phyloP scores from a whole-genome alignment of 164 flowering plant genomes.

The Sedum album region DNA sequence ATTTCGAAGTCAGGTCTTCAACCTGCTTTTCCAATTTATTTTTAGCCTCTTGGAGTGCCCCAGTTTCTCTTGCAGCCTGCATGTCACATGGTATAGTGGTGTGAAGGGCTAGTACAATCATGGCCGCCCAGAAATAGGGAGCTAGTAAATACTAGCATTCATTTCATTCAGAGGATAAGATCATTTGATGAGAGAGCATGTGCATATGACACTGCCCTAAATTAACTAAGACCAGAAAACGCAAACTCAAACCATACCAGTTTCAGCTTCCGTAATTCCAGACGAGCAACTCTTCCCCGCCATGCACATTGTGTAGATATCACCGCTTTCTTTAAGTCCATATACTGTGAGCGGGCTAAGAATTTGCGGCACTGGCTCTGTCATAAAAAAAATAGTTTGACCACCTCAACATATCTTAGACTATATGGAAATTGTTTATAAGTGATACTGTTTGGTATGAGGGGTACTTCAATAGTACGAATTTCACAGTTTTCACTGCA shows the following conservation, averaged over 20 bases:
- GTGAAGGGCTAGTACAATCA: background rate
- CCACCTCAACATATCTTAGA: background rate
- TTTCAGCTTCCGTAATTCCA: slow-evolving; percentile 80
- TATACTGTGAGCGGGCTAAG: slow-evolving; percentile 49
- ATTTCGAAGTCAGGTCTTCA: slow-evolving; percentile 88
- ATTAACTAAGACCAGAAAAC: background rate
- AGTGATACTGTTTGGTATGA: no score
- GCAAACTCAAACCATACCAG: slow-evolving; percentile 41
- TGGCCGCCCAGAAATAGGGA: background rate
- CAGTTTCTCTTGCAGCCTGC: slow-evolving; percentile 91
- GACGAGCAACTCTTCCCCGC: slow-evolving; percentile 83
- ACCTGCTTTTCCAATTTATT: slow-evolving; percentile 95
- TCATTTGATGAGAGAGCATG: background rate
- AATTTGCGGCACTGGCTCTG: slow-evolving; percentile 78
- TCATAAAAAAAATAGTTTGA: background rate
- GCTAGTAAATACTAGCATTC: background rate
- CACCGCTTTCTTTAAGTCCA: slow-evolving; percentile 61
- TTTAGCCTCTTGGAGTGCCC: slow-evolving; percentile 96
- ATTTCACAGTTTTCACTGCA: background rate
- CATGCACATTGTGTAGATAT: slow-evolving; percentile 85
- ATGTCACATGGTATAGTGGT: background rate
- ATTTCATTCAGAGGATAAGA: background rate
- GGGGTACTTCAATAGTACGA: no score
- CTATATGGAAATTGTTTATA: no score
- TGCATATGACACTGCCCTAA: background rate